Percentiles rank a stretch among this genome's conserved stretches.
phyloP scores from a whole-genome alignment of 2,329 filamentous ascomycete species.

The Cladosporium cucumerinum region DNA sequence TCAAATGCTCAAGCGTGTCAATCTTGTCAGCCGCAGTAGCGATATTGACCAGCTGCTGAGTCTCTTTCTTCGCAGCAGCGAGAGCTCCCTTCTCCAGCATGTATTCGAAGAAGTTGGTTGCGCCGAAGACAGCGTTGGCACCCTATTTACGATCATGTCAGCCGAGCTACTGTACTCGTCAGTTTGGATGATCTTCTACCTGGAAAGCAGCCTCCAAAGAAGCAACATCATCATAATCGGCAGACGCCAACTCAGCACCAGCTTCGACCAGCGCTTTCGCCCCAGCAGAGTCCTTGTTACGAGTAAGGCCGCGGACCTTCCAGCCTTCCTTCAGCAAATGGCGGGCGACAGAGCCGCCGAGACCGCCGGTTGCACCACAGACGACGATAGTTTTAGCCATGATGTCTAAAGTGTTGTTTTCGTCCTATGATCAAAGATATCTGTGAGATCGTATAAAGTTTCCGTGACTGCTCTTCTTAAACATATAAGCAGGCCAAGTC shows the following conservation, averaged over 20 bases:
- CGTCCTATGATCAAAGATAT: background rate
- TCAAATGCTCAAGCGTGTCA: constrained; percentile 18
- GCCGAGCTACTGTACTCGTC: background rate
- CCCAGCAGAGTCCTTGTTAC: constrained; percentile 24
- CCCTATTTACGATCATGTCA: constrained; percentile 11
- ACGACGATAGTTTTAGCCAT: constrained; percentile 20
- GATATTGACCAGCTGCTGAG: constrained; percentile 20
- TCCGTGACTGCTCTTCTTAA: background rate
- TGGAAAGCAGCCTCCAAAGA: constrained; percentile 21
- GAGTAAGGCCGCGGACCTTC: constrained; percentile 28
- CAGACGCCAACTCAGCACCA: constrained; percentile 23
- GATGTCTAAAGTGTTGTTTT: background rate
- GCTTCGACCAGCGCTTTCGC: constrained; percentile 22
- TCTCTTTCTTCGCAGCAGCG: constrained; percentile 20
- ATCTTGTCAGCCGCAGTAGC: constrained; percentile 19
- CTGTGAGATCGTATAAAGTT: background rate
- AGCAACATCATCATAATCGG: constrained; percentile 20
- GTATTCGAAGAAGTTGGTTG: constrained; percentile 24
- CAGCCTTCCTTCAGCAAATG: constrained; percentile 24
- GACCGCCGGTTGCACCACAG: constrained; percentile 18
- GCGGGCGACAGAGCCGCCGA: constrained; percentile 26
- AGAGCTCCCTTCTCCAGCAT: constrained; percentile 14
- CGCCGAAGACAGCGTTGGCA: constrained; percentile 20
- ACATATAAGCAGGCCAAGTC: background rate
- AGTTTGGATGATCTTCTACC: background rate